Evolutionary conservation across 140 eudicot genomes (phyloP).

Genomic region (Flaveria floridana): DNA sequence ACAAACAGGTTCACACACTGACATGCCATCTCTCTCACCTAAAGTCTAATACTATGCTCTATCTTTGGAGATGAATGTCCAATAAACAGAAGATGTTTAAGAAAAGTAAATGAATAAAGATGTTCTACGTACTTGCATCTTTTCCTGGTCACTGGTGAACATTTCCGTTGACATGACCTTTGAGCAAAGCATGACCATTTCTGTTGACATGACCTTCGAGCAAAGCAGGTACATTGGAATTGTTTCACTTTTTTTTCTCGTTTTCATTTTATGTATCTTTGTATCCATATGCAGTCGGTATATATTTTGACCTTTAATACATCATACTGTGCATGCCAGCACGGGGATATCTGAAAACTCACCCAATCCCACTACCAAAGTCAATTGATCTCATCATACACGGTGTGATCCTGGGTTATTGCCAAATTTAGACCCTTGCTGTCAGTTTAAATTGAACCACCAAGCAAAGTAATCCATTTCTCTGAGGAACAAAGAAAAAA

Average conservation of each 20-base stretch:
- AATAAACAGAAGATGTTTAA: background rate
- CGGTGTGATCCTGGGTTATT: background rate
- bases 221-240: background rate
- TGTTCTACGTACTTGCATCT: slow-evolving; percentile 38
- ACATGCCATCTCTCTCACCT: background rate
- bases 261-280: background rate
- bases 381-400: background rate
- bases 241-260: slow-evolving; percentile 20
- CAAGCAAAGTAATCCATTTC: background rate
- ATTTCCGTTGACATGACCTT: slow-evolving; percentile 25
- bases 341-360: background rate
- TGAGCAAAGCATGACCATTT: slow-evolving; percentile 24
- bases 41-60: background rate
- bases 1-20: background rate
- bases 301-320: slow-evolving; percentile 1
- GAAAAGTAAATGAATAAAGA: background rate
- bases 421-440: background rate
- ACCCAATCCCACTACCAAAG: background rate
- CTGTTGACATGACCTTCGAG: slow-evolving; percentile 18
- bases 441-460: background rate
- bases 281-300: background rate
- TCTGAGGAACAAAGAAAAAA: background rate
- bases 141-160: slow-evolving; percentile 31
- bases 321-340: background rate
- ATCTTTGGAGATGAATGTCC: too few species aligned